Conservation (phyloP, 331 rosid genomes). For the Acacia concinna region DNA sequence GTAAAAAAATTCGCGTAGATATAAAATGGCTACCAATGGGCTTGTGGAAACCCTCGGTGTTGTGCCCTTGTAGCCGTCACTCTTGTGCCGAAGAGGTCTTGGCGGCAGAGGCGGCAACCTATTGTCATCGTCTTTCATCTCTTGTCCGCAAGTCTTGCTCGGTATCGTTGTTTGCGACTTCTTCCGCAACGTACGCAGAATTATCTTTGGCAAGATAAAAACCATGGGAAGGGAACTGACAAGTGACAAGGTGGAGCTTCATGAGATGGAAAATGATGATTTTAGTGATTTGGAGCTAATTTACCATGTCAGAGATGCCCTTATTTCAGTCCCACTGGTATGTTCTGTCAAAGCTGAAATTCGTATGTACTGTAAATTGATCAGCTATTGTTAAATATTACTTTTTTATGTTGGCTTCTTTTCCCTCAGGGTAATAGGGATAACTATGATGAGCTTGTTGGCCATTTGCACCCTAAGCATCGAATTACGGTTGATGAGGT, state of each 20-base stretch:
- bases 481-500: conserved; percentile 29
- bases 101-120: neutral
- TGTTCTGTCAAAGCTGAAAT: neutral
- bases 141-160: neutral
- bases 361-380: neutral
- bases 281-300: conserved; percentile 31
- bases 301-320: conserved; percentile 24
- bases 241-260: neutral
- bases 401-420: conserved; percentile 13
- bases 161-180: neutral
- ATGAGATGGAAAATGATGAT: conserved; percentile 18
- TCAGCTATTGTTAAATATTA: no score
- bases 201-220: neutral
- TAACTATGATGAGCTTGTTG: conserved; percentile 46
- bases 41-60: neutral
- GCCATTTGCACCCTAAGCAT: conserved; percentile 32
- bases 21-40: neutral
- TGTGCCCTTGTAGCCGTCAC: neutral
- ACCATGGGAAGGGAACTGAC: conserved; percentile 30
- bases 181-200: neutral
- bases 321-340: conserved; percentile 35
- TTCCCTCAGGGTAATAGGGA: conserved; percentile 43
- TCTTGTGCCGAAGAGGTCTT: neutral
- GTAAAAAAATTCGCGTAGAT: neutral
- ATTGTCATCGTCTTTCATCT: neutral